Evolutionary conservation across 2,329 filamentous ascomycete species (phyloP).

Genomic region (Colletotrichum sp.): DNA sequence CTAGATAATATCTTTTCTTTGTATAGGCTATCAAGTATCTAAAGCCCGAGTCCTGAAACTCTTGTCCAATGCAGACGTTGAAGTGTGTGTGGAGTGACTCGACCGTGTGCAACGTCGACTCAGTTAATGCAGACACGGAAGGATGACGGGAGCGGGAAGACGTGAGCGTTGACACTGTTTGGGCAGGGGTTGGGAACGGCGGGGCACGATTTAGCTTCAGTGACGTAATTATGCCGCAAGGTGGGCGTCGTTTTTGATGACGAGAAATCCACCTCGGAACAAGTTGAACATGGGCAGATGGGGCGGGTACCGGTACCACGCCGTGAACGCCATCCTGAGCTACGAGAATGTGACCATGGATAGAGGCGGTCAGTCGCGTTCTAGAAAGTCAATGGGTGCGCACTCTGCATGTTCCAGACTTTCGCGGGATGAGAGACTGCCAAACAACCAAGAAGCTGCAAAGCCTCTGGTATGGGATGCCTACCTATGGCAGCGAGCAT

Average conservation of each 20-base stretch:
- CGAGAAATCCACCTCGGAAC: neutral
- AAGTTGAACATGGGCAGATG: neutral
- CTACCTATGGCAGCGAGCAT: neutral
- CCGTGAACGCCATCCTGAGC: neutral
- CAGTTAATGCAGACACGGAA: neutral
- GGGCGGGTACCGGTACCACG: neutral
- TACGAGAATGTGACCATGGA: too few species aligned
- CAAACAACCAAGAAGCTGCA: neutral
- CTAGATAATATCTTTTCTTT: slow-evolving; percentile 18
- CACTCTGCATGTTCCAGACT: neutral
- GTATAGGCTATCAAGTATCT: slow-evolving; percentile 3
- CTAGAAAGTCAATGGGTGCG: neutral
- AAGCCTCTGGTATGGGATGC: neutral
- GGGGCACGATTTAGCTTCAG: neutral
- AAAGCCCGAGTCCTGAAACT: neutral
- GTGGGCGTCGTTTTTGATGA: neutral
- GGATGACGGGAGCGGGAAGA: neutral
- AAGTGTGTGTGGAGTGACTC: neutral
- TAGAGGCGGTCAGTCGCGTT: neutral
- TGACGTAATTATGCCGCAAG: slow-evolving; percentile 14
- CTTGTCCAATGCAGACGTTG: neutral
- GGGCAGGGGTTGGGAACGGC: neutral
- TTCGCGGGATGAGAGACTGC: neutral
- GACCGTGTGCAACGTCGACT: neutral
- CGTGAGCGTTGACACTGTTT: neutral